Evolutionary conservation across 2,329 filamentous ascomycete genomes (phyloP).

Genomic region (Alternaria ventricosa): DNA sequence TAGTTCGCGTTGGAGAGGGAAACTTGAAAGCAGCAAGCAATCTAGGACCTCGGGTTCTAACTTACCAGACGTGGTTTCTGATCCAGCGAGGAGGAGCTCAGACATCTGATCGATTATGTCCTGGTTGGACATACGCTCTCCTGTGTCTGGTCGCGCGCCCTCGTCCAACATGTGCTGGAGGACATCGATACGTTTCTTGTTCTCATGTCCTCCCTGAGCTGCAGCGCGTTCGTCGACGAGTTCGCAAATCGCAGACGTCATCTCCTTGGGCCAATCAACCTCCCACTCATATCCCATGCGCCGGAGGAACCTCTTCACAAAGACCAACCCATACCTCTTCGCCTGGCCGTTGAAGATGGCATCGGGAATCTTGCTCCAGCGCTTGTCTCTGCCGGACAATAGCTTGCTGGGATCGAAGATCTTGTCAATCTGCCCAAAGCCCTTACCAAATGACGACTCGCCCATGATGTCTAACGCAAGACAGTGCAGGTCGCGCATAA

Average conservation of each 20-base stretch:
- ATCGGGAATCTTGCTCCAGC: neutral
- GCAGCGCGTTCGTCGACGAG: slow-evolving; percentile 2
- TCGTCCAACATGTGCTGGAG: slow-evolving; percentile 3
- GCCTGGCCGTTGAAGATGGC: slow-evolving; percentile 1
- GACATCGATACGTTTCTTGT: neutral
- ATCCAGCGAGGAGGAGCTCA: neutral
- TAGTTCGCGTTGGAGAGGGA: neutral
- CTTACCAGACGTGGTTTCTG: slow-evolving; percentile 1
- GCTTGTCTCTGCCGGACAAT: neutral
- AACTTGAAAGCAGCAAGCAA: neutral
- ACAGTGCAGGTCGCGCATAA: slow-evolving; percentile 2
- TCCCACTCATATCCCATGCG: neutral
- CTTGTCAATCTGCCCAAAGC: slow-evolving; percentile 4
- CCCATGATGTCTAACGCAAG: slow-evolving; percentile 5
- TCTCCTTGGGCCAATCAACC: slow-evolving; percentile 5
- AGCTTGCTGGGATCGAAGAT: neutral
- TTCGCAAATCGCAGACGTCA: slow-evolving; percentile 4
- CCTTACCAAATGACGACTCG: slow-evolving; percentile 1
- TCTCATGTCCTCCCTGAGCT: neutral
- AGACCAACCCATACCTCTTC: neutral
- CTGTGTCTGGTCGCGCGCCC: slow-evolving; percentile 1
- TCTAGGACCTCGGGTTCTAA: neutral
- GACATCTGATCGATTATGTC: slow-evolving; percentile 3
- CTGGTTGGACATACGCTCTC: slow-evolving; percentile 2
- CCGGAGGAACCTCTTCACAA: neutral